Percentiles rank a stretch among this genome's conserved stretches.
Evolutionary conservation across 2,329 filamentous ascomycete species (phyloP).

Genomic region (Cladophialophora immunda): DNA sequence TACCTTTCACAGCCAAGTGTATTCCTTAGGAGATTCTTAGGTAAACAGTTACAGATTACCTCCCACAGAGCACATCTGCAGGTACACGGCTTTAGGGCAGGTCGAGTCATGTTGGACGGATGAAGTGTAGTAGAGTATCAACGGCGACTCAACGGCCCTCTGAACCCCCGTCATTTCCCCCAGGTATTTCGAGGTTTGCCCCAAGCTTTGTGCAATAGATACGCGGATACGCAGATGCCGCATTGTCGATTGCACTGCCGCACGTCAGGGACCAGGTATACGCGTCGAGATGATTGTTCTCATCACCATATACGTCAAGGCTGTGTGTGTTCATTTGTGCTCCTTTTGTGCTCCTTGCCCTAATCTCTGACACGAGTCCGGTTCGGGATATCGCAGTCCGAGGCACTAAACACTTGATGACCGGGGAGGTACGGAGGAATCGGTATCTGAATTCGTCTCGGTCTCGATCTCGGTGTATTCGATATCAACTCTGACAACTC

Average conservation of each 20-base stretch:
- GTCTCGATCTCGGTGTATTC: neutral
- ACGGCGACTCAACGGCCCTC: neutral
- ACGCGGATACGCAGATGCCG: neutral
- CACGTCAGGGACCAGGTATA: neutral
- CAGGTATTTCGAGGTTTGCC: neutral
- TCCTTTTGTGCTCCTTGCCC: neutral
- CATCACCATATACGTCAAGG: neutral
- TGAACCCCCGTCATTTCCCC: neutral
- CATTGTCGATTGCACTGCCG: constrained; percentile 1
- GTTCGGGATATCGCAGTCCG: too few species aligned
- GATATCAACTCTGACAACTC: neutral
- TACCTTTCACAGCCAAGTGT: constrained; percentile 7
- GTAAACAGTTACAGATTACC: constrained; percentile 17
- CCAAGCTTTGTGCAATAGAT: neutral
- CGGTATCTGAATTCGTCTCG: neutral
- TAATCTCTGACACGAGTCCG: neutral
- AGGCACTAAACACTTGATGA: too few species aligned
- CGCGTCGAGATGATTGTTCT: neutral
- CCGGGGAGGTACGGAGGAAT: neutral
- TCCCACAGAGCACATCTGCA: constrained; percentile 10
- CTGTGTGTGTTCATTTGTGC: neutral
- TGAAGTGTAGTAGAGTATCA: neutral
- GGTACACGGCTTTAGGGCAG: constrained; percentile 1
- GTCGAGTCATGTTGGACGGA: neutral
- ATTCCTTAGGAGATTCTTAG: neutral